phyloP scores from a whole-genome alignment of 805 yeast genomes.

The Wickerhamiella parazyma region DNA sequence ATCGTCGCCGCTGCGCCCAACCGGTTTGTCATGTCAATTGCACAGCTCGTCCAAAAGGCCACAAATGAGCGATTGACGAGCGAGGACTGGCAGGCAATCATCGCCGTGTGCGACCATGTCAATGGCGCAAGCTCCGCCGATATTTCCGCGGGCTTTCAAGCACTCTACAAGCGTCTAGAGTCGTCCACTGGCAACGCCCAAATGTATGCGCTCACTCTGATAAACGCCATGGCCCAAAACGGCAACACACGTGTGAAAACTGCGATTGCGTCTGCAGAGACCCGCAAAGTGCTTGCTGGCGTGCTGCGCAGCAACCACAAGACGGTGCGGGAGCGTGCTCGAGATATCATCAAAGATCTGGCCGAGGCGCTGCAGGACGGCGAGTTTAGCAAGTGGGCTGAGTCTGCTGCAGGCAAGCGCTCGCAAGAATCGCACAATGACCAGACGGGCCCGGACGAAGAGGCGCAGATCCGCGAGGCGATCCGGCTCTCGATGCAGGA shows the following conservation, averaged over 20 bases:
- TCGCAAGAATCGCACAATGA: too few relatives aligned
- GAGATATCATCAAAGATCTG: constrained; percentile 57
- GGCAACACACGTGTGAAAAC: constrained; percentile 59
- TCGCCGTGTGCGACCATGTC: constrained; percentile 56
- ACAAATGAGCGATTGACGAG: constrained; percentile 48
- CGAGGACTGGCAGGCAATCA: constrained; percentile 55
- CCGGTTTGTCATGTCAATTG: constrained; percentile 2
- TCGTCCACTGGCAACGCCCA: constrained; percentile 49
- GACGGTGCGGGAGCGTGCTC: constrained; percentile 55
- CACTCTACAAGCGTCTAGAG: constrained; percentile 37
- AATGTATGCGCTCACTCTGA: constrained; percentile 38
- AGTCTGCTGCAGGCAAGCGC: constrained; percentile 15
- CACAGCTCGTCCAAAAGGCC: constrained; percentile 31
- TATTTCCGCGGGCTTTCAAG: constrained; percentile 35
- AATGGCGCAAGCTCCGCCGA: constrained; percentile 40
- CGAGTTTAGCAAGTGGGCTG: constrained; percentile 54
- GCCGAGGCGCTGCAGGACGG: constrained; percentile 63
- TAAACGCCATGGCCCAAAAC: constrained; percentile 57
- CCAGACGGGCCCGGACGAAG: too few relatives aligned
- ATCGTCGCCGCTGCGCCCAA: neutral
- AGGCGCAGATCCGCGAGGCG: constrained; percentile 29
- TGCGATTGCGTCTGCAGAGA: constrained; percentile 44
- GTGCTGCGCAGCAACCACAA: constrained; percentile 41
- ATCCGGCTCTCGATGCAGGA: constrained; percentile 16
- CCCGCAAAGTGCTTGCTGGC: constrained; percentile 35